A percentile compares a stretch with the other conserved stretches of the same genome.
These are phyloP conservation scores for Eimeria maxima DNA, from an alignment of 169 alveolate genomes.

Conservation along the genomic window DNA sequence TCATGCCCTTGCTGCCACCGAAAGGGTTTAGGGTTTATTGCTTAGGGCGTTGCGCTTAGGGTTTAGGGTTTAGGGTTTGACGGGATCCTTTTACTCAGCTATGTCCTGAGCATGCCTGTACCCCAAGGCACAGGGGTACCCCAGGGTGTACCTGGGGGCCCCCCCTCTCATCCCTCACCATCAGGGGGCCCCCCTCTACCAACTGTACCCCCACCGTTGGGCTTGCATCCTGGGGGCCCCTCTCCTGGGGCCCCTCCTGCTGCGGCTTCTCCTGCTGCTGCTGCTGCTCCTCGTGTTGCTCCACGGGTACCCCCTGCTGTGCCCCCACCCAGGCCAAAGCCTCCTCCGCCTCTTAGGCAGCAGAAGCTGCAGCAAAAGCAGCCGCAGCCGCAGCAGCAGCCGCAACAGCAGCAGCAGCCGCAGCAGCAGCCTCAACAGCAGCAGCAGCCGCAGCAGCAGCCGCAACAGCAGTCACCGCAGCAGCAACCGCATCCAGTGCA, in stretches of 20 bases:
- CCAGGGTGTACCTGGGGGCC: background rate
- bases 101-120: background rate
- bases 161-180: background rate
- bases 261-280: too few species aligned
- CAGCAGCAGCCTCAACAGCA: slow-evolving; percentile 20
- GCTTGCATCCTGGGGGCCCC: background rate
- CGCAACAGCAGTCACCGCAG: background rate
- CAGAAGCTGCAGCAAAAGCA: slow-evolving; percentile 9
- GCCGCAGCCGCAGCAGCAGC: slow-evolving; percentile 9
- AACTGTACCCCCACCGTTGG: slow-evolving; percentile 20
- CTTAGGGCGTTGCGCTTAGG: background rate
- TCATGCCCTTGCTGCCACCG: too few species aligned
- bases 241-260: background rate
- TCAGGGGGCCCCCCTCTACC: slow-evolving; percentile 21
- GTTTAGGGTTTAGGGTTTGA: background rate
- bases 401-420: slow-evolving; percentile 38
- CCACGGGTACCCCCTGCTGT: slow-evolving; percentile 12
- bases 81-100: background rate
- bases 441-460: slow-evolving; percentile 6
- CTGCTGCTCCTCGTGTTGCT: background rate
- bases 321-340: slow-evolving; percentile 27
- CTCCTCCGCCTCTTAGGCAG: background rate
- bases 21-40: too few species aligned
- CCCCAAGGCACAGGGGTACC: background rate
- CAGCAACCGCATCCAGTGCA: too few species aligned